Base-by-base conservation (phyloP, 139 green algal species). In the Prasinococcaceae sp. region DNA sequence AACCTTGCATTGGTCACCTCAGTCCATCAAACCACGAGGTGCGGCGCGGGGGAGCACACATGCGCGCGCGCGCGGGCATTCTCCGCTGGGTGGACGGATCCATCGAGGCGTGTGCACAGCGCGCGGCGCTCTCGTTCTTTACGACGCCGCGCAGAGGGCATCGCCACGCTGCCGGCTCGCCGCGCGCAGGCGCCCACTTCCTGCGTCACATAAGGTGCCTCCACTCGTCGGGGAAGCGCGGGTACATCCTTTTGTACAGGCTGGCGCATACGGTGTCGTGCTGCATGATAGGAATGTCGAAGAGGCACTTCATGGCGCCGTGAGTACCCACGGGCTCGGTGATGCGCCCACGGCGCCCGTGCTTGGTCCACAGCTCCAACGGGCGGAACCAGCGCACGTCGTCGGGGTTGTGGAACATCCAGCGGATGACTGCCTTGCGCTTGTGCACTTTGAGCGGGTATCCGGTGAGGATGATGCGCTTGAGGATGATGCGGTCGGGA, bases 191-290 rank as follows among this genome's bases (percentile, higher is more conserved):
- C n/a, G n/a, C n/a, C n/a, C n/a, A n/a, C n/a, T n/a, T n/a, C n/a
- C n/a, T n/a, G n/a, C n/a, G n/a, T n/a, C n/a, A n/a, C n/a, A n/a
- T n/a, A n/a, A n/a, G n/a, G n/a, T n/a, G n/a, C n/a, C n/a, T n/a
- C n/a, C n/a, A n/a, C n/a, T n/a, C n/a, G 12, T 48, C 41, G 30
- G 88, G 89, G 84, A 88, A 97, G 43, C 79, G 82, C 20, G 90
- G 90, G 48, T 80, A 97, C 1, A 81, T 72, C 0, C 90, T 70
- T 71, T 98, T 98, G 75, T 93, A 97, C n/a, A 98, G 69, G n/a
- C 59, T 74, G 49, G 88, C 78, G 70, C 86, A 94, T 42, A 97
- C 78, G 0, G 78, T 73, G 66, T 98, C 90, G 10, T 74, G 60
- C 76, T 98, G 90, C 58, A 77, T 62, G n/a, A 97, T 65, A 1